phyloP scores from a whole-genome alignment of 2,329 filamentous ascomycete genomes.

The Fusarium chlamydosporum region DNA sequence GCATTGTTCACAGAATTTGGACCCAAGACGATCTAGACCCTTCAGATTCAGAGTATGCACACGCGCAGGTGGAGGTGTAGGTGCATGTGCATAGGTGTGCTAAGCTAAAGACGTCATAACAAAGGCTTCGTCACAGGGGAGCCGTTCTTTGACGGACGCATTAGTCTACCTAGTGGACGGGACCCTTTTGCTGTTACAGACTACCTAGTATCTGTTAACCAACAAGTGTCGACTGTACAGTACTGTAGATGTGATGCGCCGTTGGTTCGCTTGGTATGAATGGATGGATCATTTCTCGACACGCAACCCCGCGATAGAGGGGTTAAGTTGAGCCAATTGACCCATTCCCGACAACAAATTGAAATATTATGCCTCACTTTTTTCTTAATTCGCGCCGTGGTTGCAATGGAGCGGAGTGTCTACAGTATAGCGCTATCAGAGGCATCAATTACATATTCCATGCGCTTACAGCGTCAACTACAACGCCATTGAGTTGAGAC shows the following conservation, averaged over 20 bases:
- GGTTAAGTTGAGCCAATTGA: slow-evolving; percentile 33
- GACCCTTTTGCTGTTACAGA: slow-evolving; percentile 9
- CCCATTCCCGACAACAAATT: slow-evolving; percentile 8
- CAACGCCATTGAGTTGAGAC: background rate
- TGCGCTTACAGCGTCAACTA: slow-evolving; percentile 26
- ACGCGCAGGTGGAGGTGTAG: slow-evolving; percentile 1
- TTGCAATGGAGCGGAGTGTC: slow-evolving; percentile 18
- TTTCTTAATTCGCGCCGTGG: slow-evolving; percentile 1
- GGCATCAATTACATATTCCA: background rate
- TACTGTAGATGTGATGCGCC: background rate
- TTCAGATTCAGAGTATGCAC: slow-evolving; percentile 1
- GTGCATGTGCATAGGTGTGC: background rate
- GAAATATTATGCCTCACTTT: slow-evolving; percentile 35
- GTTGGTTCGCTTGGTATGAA: slow-evolving; percentile 24
- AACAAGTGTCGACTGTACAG: background rate
- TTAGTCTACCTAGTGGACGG: slow-evolving; percentile 35
- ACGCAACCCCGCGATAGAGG: slow-evolving; percentile 39
- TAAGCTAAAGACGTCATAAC: slow-evolving; percentile 39
- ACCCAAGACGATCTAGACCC: slow-evolving; percentile 40
- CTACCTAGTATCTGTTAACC: too few relatives aligned
- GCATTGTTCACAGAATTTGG: slow-evolving; percentile 13
- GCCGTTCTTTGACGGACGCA: slow-evolving; percentile 13
- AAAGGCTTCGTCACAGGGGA: slow-evolving; percentile 25
- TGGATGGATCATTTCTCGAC: slow-evolving; percentile 1
- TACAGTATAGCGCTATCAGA: slow-evolving; percentile 9